Evolutionary conservation across 2,329 filamentous ascomycete species (phyloP), one percentile per base, ranked within the genome.

Genomic region (Colletotrichum costaricense): DNA sequence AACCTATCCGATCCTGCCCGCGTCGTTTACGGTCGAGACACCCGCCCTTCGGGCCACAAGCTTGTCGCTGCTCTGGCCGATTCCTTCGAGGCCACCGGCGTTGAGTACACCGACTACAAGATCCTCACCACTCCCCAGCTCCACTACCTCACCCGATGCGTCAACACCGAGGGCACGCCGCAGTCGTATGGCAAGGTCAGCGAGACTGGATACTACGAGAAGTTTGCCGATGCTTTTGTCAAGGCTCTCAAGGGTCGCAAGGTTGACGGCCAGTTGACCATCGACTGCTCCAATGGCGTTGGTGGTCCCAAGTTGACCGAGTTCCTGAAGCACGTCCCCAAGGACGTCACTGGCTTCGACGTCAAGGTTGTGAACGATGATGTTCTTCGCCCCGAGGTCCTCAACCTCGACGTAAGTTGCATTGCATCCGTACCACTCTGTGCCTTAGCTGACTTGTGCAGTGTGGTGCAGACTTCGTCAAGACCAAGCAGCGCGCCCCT

Each of bases 241-340:
- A 91, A 91, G 75, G 94, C 96, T 68, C 93, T 98, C 84, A 91
- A 92, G 77, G 91, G 93, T 75, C 92, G 91, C 78, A 95, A 93
- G 82, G 87, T 95, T 55, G 86, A 90, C 64, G 95, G 95, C 6
- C 84, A 89, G 69, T 86, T 99, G 75, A 94, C 92, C 7, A 95
- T 99, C 16, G 97, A 99, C 83, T 98, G 96, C 82, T 97, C 97
- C 79, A 99, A 99, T 80, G 97, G 97, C 78, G 95, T 99, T 72
- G 97, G 97, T 78, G 97, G 95, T 3, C 95, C 96, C 54, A 98
- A 98, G 86, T 86, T 99, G 77, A 87, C 88, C 75, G 94, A 98
- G 82, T 88, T 98, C 75, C 88, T 98, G 79, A 98, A 98, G 82
- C 89, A 94, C 79, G 86, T 98, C 65, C 93, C 94, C 69, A 85